Evolutionary conservation across 805 yeast species (phyloP).

Genomic region (Tanozyma kutaoensis): DNA sequence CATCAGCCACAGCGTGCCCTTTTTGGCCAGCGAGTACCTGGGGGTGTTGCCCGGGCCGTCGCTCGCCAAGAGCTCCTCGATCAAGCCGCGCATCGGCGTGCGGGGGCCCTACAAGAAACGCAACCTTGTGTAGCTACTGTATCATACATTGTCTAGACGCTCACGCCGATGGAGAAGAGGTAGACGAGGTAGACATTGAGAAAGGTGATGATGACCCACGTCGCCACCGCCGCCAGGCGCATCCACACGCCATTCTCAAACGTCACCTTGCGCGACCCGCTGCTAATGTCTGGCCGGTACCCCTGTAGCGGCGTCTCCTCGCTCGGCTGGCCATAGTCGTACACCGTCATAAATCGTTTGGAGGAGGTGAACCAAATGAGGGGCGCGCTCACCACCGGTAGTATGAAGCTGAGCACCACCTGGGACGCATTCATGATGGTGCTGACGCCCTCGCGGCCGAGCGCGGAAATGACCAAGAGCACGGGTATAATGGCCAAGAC

Average conservation of each 20-base stretch:
- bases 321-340: constrained; percentile 7
- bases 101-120: constrained; percentile 27
- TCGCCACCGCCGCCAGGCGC: constrained; percentile 16
- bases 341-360: constrained; percentile 26
- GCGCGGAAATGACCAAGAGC: constrained; percentile 17
- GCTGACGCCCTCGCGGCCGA: constrained; percentile 32
- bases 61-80: no score
- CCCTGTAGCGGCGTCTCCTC: constrained; percentile 2
- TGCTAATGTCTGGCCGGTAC: constrained; percentile 1
- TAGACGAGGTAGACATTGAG: constrained; percentile 27
- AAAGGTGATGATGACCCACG: constrained; percentile 26
- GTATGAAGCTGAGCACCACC: constrained; percentile 28
- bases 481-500: constrained; percentile 29
- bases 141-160: no score
- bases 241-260: constrained; percentile 26
- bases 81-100: no score
- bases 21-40: constrained; percentile 55
- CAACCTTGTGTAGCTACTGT: no score
- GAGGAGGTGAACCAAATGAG: constrained; percentile 29
- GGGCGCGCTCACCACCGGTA: constrained; percentile 32
- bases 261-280: constrained; percentile 10
- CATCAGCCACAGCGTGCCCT: constrained; percentile 41
- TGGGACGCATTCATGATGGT: constrained; percentile 32
- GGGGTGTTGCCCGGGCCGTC: constrained; percentile 75
- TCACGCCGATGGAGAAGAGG: constrained; percentile 27